Base-by-base conservation (phyloP, 768 basidiomycete genomes). In the Podaxis sp. region DNA sequence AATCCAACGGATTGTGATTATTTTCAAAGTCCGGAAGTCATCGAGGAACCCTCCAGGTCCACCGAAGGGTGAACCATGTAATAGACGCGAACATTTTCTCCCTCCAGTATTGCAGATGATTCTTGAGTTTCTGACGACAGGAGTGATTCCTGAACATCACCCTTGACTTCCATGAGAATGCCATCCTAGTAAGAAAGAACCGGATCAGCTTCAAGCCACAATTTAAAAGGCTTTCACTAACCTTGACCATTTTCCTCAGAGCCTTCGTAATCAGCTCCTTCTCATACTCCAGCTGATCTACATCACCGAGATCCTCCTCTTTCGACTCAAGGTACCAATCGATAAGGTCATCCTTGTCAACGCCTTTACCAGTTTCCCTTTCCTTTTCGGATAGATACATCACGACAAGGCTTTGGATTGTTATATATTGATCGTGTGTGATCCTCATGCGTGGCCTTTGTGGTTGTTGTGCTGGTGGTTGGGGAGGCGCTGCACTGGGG, bases 291-390 rank as follows among this genome's bases (percentile, higher is more conserved):
- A 97, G 76, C 68, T 96, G 89, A 58, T 95, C 94, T 4, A 94
- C 82, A 57, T 90, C 88, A 65, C 89, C 84, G 41, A 98, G 77
- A 65, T 94, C 90, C 8, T 80, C 78, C 74, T 99, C 97, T 73
- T 87, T 90, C 66, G 85, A 76, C 77, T 99, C 97, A 59, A 98
- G 83, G 71, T 98, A 98, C 96, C 94, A 96, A 72, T 96, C 94
- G 65, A 96, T 90, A 59, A 99, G 81, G 68, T 97, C 96, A 66
- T 96, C 94, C 50, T 89, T 83, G 69, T 94, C 91, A 43, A 96
- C 76, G 2, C 96, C 96, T 57, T 75, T 80, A 19, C 89, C 89
- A 0, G 85, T 88, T 68, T 86, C 84, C 27, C 83, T 80, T 76
- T 99, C 97, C 12, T 86, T 78, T 40, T 89, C 86, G 17, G 86